Evolutionary conservation across 2,329 filamentous ascomycete species (phyloP), one percentile per base, ranked within the genome.

Genomic region (Arthroderma sp.): DNA sequence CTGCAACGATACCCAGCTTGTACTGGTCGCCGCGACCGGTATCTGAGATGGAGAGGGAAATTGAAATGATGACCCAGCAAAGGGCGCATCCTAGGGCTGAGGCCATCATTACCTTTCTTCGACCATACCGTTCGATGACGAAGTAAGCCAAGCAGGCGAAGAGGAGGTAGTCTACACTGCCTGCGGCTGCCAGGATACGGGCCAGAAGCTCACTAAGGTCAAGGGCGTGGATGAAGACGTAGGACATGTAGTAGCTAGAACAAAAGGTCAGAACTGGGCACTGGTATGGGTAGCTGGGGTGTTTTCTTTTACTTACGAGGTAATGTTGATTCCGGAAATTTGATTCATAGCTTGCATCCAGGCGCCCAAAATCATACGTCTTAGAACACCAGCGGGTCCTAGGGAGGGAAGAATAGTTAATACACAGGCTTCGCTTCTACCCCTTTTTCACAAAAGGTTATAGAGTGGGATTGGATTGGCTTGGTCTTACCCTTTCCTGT

Each of bases 21-120:
- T 69, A 67, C 4, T 54, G 54, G 45, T 71, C 56, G 0, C 64
- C 66, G 4, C 46, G 42, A 31, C 68, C 66, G 10, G 60, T 58
- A 41, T 65, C 62, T 1, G 61, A 61, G 15, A 66, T 53, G 1
- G 63, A 65, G 4, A 69, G 59, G 0, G 66, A 58, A 11, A 69
- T 68, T 0, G 68, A 65, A 42, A 73, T 73, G 6, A 70, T 54
- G 11, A 69, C 60, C 60, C 68, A 73, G 51, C 70, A 75, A 8
- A 68, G 62, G 1, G 64, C 68, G 47, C 69, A 72, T 6, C 67
- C 72, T 5, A 61, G 58, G n/a, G 69, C 65, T 4, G 65, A 68
- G 11, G 54, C 54, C 60, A 73, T 70, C 68, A 73, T 70, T 39
- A 72, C 60, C 41, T 63, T 66, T 6, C 70, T 62, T 6, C 71